phyloP scores from a whole-genome alignment of 495 filamentous ascomycete genomes.

The Annulohypoxylon stygium region DNA sequence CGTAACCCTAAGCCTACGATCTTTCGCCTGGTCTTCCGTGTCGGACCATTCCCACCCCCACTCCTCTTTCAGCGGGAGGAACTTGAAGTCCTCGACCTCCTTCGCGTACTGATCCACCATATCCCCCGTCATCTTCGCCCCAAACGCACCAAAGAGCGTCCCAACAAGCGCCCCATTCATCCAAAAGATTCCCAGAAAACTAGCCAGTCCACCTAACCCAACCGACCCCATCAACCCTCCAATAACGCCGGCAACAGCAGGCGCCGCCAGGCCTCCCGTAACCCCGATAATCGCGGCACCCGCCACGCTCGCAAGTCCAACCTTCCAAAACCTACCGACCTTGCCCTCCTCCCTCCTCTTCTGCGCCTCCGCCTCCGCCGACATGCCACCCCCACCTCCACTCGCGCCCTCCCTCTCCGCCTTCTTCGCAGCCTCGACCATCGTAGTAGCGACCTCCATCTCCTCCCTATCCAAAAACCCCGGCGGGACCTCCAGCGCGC shows the following conservation, averaged over 20 bases:
- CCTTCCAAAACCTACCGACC: conserved; percentile 79
- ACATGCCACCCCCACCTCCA: conserved; percentile 60
- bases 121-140: conserved; percentile 84
- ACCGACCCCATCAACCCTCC: conserved; percentile 88
- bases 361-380: conserved; percentile 75
- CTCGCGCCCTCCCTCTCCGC: conserved; percentile 61
- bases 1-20: conserved; percentile 77
- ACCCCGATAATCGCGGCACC: conserved; percentile 89
- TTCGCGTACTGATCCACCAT: conserved; percentile 87
- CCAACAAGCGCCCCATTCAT: conserved; percentile 86
- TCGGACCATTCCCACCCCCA: conserved; percentile 52
- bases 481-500: conserved; percentile 72
- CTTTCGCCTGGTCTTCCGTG: conserved; percentile 39
- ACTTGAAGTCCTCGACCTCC: conserved; percentile 89
- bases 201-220: conserved; percentile 84
- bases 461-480: conserved; percentile 74
- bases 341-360: conserved; percentile 74
- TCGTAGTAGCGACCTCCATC: conserved; percentile 75
- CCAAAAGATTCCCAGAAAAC: conserved; percentile 85
- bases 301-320: conserved; percentile 86
- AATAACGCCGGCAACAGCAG: conserved; percentile 87
- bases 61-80: conserved; percentile 75
- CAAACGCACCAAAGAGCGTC: conserved; percentile 88
- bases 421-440: conserved; percentile 67
- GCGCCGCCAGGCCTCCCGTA: conserved; percentile 88